These are phyloP conservation scores for Annulohypoxylon truncatum DNA, from an alignment of 2,329 filamentous ascomycete genomes.

Conservation along the genomic window DNA sequence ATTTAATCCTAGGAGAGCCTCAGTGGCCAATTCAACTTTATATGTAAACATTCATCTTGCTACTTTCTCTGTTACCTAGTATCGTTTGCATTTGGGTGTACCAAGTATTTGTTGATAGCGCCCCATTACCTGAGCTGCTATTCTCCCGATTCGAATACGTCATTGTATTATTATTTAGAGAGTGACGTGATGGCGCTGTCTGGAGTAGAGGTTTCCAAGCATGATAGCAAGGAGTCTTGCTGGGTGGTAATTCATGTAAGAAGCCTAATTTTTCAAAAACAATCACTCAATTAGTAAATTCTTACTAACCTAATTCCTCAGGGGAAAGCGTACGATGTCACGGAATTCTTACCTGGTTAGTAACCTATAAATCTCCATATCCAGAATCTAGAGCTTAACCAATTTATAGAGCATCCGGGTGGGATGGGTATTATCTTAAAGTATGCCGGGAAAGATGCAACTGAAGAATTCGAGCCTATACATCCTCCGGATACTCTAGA, in stretches of 20 bases:
- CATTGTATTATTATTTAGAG: slow-evolving; percentile 4
- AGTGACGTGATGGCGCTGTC: slow-evolving; percentile 56
- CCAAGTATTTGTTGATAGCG: neutral
- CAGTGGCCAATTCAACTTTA: slow-evolving; percentile 29
- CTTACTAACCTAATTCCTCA: slow-evolving; percentile 48
- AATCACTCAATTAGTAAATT: neutral
- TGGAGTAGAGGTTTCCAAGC: slow-evolving; percentile 70
- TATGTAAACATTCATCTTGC: slow-evolving; percentile 1
- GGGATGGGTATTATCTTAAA: slow-evolving; percentile 94
- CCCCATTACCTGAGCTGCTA: neutral
- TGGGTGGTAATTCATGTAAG: slow-evolving; percentile 88
- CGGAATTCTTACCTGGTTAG: slow-evolving; percentile 80
- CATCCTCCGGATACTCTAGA: slow-evolving; percentile 87
- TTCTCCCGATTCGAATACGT: slow-evolving; percentile 6
- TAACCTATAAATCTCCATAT: neutral
- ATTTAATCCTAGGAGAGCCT: slow-evolving; percentile 33
- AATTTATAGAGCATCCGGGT: slow-evolving; percentile 79
- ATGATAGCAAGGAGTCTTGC: slow-evolving; percentile 85
- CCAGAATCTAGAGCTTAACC: slow-evolving; percentile 25
- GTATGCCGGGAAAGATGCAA: slow-evolving; percentile 95
- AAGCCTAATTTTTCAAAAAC: neutral
- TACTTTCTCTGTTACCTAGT: neutral
- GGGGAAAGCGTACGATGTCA: slow-evolving; percentile 89
- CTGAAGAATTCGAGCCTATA: slow-evolving; percentile 91
- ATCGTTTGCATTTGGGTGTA: slow-evolving; percentile 1